Conservation (phyloP, 352 stramenopile genomes). For the Globisporangium middletonii region DNA sequence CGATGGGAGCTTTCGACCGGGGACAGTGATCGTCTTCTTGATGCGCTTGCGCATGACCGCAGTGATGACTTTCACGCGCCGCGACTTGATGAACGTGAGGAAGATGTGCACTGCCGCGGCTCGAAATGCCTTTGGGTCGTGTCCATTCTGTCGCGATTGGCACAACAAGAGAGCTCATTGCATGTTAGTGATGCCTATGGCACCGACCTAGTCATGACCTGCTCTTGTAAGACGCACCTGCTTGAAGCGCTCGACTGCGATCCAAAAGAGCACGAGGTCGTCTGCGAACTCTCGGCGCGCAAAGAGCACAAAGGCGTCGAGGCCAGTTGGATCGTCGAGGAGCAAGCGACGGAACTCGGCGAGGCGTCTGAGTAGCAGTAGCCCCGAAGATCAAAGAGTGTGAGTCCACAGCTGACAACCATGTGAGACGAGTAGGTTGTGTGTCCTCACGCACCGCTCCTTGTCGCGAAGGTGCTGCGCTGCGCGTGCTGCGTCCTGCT, state of each 20-base stretch:
- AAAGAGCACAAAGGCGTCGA: slow-evolving; percentile 35
- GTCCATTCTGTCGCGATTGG: slow-evolving; percentile 8
- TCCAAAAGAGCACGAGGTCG: slow-evolving; percentile 52
- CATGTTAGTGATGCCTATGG: background rate
- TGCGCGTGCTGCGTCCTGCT: slow-evolving; percentile 15
- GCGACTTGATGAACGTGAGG: slow-evolving; percentile 55
- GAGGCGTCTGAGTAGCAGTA: slow-evolving; percentile 20
- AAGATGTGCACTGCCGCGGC: slow-evolving; percentile 39
- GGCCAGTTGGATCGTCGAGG: slow-evolving; percentile 24
- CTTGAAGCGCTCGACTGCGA: slow-evolving; percentile 53
- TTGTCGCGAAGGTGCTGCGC: slow-evolving; percentile 19
- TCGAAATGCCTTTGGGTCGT: slow-evolving; percentile 33
- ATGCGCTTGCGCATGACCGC: slow-evolving; percentile 61
- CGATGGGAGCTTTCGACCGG: slow-evolving; percentile 34
- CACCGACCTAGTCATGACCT: background rate
- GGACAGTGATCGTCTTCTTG: slow-evolving; percentile 57
- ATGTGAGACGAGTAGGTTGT: background rate
- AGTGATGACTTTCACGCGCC: slow-evolving; percentile 54
- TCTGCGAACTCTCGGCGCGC: slow-evolving; percentile 45
- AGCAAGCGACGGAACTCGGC: slow-evolving; percentile 29
- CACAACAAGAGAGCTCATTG: background rate
- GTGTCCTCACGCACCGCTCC: slow-evolving; percentile 17
- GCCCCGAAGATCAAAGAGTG: background rate
- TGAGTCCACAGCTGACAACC: background rate
- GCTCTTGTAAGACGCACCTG: slow-evolving; percentile 14